Evolutionary conservation across 768 basidiomycete genomes (phyloP), one percentile per base, ranked within the genome.

Genomic region (Kwoniella sp.): DNA sequence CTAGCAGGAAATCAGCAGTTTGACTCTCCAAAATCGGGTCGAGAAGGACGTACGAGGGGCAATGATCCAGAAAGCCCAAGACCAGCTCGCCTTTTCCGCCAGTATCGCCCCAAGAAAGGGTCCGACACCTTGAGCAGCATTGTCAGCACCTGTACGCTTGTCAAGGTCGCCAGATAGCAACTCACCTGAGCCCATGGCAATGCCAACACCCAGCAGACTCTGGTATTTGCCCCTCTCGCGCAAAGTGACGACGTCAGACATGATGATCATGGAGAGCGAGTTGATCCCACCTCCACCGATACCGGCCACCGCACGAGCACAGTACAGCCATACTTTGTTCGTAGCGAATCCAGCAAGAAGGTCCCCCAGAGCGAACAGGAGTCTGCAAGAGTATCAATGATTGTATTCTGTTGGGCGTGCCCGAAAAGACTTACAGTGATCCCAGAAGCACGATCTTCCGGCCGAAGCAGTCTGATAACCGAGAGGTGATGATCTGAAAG

Each of bases 271-370:
- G 8, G 60, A 53, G 15, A 73, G 57, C 15, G 60, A 60, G 50
- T 71, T 68, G 41, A 72, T 72, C 2, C 67, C 71, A 1, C 71
- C 71, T 38, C 71, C 71, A 7, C 71, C 71, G 30, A 72, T 69
- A 17, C 71, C 71, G 1, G 69, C 61, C 2, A 73, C 31, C 4
- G 69, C 71, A 41, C 71, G 52, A 30, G 58, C 59, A 37, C 48
- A 45, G 47, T 77, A 77, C 30, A 77, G 65, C 76, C 69, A 71
- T 28, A 69, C 58, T 34, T 61, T 63, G 23, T 55, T 75, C 30
- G 64, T 65, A 1, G 75, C 73, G 52, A 79, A 79, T 7, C 76
- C 76, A 30, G 71, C 72, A 8, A 75, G 51, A 22, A 79, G 51
- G 57, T 77, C 71, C n/a, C 78, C 78, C n/a, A 77, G 31, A 12